Evolutionary conservation across 495 filamentous ascomycete genomes (phyloP).

Genomic region (Trypethelium eluteriae): DNA sequence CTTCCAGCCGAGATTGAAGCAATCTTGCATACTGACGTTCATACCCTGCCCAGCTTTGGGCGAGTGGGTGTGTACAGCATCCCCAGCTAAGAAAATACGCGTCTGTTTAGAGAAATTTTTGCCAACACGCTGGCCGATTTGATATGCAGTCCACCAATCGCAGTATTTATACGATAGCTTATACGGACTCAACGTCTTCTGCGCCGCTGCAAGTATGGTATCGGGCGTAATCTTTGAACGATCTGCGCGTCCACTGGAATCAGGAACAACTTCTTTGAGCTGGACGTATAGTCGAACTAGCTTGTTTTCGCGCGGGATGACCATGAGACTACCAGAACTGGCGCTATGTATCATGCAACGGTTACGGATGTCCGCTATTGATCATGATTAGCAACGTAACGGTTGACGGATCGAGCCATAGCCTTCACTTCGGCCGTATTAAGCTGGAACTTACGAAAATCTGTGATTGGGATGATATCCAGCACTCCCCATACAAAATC

Average conservation of each 20-base stretch:
- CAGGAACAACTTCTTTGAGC: conserved; percentile 40
- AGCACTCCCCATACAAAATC: conserved; percentile 59
- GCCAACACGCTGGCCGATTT: conserved; percentile 66
- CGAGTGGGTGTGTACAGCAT: conserved; percentile 56
- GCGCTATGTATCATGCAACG: conserved; percentile 61
- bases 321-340: conserved; percentile 55
- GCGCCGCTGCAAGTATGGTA: conserved; percentile 51
- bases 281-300: conserved; percentile 65
- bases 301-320: conserved; percentile 61
- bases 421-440: background rate
- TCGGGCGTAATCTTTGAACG: conserved; percentile 52
- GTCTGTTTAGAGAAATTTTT: conserved; percentile 58
- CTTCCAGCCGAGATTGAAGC: conserved; percentile 74
- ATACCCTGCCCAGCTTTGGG: conserved; percentile 54
- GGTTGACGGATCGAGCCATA: background rate
- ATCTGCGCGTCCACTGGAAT: conserved; percentile 34
- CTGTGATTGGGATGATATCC: conserved; percentile 57
- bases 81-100: conserved; percentile 55
- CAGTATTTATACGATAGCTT: conserved; percentile 52
- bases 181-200: conserved; percentile 54
- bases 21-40: conserved; percentile 37
- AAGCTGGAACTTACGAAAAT: conserved; percentile 46
- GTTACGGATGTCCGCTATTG: conserved; percentile 53
- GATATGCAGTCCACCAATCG: conserved; percentile 60
- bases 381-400: background rate